Evolutionary conservation across 495 filamentous ascomycete species (phyloP).

Genomic region (Hypoxylon fuscum): DNA sequence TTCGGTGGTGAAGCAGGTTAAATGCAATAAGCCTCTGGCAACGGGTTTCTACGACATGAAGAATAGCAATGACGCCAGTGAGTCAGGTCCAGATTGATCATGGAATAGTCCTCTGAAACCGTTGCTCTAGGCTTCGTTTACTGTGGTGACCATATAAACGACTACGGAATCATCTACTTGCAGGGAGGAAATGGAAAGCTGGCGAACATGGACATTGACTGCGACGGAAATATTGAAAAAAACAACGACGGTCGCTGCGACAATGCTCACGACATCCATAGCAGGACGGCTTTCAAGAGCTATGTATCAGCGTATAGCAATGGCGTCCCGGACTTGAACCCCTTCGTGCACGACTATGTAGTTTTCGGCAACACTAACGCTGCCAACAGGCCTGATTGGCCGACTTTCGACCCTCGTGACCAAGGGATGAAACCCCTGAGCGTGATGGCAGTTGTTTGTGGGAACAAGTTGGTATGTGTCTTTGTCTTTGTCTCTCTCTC

Average conservation of each 20-base stretch:
- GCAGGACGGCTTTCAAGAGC: slow-evolving; percentile 57
- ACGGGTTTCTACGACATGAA: slow-evolving; percentile 17
- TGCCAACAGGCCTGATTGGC: slow-evolving; percentile 42
- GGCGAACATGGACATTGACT: slow-evolving; percentile 65
- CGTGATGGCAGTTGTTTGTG: slow-evolving; percentile 64
- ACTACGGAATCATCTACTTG: slow-evolving; percentile 20
- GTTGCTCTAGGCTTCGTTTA: slow-evolving; percentile 13
- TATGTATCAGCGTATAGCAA: slow-evolving; percentile 29
- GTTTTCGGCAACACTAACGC: slow-evolving; percentile 63
- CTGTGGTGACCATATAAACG: slow-evolving; percentile 16
- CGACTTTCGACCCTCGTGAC: slow-evolving; percentile 47
- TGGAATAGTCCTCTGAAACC: background rate
- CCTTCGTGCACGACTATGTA: slow-evolving; percentile 63
- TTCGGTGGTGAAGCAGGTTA: slow-evolving; percentile 1
- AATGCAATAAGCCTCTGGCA: slow-evolving; percentile 9
- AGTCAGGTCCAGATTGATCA: background rate
- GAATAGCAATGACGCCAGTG: slow-evolving; percentile 12
- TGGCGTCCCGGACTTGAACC: slow-evolving; percentile 59
- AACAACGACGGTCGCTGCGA: slow-evolving; percentile 44
- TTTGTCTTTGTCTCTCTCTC: no score
- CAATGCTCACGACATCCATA: slow-evolving; percentile 51
- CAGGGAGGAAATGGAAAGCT: slow-evolving; percentile 8
- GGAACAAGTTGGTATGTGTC: slow-evolving; percentile 50
- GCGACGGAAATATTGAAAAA: slow-evolving; percentile 55
- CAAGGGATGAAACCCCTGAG: slow-evolving; percentile 61